A percentile compares a stretch with the other conserved stretches of the same genome.
phyloP scores from a whole-genome alignment of 108 stramenopile genomes.

The Mediolabrus comicus region DNA sequence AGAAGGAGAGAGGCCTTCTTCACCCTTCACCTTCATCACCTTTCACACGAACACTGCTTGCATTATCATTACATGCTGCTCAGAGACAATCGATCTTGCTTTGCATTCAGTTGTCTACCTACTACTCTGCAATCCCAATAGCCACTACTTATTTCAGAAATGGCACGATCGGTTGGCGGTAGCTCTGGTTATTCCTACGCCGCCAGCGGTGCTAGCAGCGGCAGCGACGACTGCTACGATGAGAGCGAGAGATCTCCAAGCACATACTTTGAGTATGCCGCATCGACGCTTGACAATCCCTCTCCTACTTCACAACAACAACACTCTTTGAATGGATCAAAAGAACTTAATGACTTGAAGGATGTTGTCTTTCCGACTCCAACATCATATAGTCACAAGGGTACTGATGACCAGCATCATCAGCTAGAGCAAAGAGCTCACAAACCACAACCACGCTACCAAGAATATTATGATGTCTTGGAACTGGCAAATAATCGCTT shows the following conservation, averaged over 20 bases:
- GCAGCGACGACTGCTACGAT: neutral
- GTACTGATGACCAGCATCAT: too few relatives aligned
- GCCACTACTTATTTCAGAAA: neutral
- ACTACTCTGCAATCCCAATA: too few relatives aligned
- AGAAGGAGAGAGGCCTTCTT: too few relatives aligned
- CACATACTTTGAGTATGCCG: neutral
- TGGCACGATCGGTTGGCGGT: neutral
- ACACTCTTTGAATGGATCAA: too few relatives aligned
- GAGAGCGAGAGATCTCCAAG: neutral
- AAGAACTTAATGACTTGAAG: neutral
- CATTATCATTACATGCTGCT: neutral
- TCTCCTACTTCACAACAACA: neutral
- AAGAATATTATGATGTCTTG: slow-evolving; percentile 42
- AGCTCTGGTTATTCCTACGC: neutral
- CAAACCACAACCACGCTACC: slow-evolving; percentile 10
- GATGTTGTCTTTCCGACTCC: neutral
- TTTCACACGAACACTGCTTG: slow-evolving; percentile 22
- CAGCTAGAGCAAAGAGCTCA: too few relatives aligned
- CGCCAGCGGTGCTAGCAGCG: neutral
- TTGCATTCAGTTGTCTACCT: too few relatives aligned
- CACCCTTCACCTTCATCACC: too few relatives aligned
- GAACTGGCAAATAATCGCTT: slow-evolving; percentile 35
- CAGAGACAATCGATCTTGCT: neutral
- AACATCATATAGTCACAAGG: neutral
- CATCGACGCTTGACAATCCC: neutral